Evolutionary conservation across 1,284 basidiomycete genomes (phyloP).

Genomic region (Kwoniella shivajii): DNA sequence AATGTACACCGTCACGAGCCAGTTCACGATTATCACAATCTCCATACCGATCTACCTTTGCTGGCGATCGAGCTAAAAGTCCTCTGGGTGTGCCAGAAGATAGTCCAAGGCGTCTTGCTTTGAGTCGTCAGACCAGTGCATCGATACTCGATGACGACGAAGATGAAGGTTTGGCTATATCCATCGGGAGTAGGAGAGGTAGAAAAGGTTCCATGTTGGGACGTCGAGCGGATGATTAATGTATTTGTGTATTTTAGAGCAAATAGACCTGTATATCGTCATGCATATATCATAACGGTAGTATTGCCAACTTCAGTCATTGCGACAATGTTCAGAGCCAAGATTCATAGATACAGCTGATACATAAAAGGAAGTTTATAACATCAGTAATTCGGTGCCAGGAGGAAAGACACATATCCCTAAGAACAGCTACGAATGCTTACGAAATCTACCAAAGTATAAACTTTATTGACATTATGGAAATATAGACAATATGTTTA

Average conservation of each 20-base stretch:
- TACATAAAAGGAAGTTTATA: too few relatives aligned
- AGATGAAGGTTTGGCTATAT: constrained; percentile 39
- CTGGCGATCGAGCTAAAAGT: constrained; percentile 14
- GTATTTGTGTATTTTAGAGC: too few relatives aligned
- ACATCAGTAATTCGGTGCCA: too few relatives aligned
- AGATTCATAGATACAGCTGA: too few relatives aligned
- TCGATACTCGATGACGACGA: constrained; percentile 24
- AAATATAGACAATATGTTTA: constrained; percentile 5
- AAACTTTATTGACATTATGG: background rate
- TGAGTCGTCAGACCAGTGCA: constrained; percentile 12
- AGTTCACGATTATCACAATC: constrained; percentile 13
- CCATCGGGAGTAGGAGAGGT: constrained; percentile 23
- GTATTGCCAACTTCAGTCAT: too few relatives aligned
- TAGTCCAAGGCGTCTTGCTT: constrained; percentile 11
- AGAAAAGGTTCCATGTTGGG: constrained; percentile 26
- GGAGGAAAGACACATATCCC: too few relatives aligned
- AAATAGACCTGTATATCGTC: too few relatives aligned
- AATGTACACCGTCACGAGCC: constrained; percentile 6
- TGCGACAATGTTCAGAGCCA: too few relatives aligned
- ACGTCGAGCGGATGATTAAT: too few relatives aligned
- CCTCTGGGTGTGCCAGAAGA: constrained; percentile 10
- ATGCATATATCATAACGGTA: too few relatives aligned
- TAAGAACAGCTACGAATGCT: too few relatives aligned
- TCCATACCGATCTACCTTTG: constrained; percentile 8
- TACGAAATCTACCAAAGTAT: too few relatives aligned